Conservation (phyloP, 1,284 basidiomycete species). For the Lentinula novae-zelandiae region DNA sequence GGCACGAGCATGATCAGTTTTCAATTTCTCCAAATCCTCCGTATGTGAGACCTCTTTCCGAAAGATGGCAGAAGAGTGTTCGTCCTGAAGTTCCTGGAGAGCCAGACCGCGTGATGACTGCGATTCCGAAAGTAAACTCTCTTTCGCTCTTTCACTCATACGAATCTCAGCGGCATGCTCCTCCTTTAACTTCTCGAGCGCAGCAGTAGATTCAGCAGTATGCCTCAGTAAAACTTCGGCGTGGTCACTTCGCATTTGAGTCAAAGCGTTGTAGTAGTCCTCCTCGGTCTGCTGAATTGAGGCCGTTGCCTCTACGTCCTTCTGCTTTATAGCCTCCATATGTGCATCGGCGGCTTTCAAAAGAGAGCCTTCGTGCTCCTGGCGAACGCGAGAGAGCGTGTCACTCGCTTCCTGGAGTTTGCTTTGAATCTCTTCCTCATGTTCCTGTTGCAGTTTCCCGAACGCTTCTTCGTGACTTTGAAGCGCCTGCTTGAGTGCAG, state of each 20-base stretch:
- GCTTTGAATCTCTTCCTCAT: slow-evolving; percentile 44
- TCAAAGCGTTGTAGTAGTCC: slow-evolving; percentile 75
- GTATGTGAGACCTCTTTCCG: slow-evolving; percentile 61
- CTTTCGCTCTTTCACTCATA: slow-evolving; percentile 67
- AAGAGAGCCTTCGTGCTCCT: slow-evolving; percentile 52
- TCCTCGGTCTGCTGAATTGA: slow-evolving; percentile 67
- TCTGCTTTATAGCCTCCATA: slow-evolving; percentile 49
- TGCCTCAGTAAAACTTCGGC: slow-evolving; percentile 58
- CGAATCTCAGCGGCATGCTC: slow-evolving; percentile 68
- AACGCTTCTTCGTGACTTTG: slow-evolving; percentile 51
- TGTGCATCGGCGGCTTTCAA: slow-evolving; percentile 52
- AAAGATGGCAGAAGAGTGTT: slow-evolving; percentile 58
- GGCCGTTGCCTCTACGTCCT: slow-evolving; percentile 53
- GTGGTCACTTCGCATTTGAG: slow-evolving; percentile 67
- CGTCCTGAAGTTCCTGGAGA: slow-evolving; percentile 62
- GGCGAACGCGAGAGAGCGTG: slow-evolving; percentile 39
- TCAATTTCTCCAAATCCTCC: slow-evolving; percentile 60
- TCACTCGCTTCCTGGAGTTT: slow-evolving; percentile 46
- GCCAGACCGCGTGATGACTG: slow-evolving; percentile 60
- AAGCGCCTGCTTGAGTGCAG: slow-evolving; percentile 42
- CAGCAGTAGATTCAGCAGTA: slow-evolving; percentile 52
- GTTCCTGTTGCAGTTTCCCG: slow-evolving; percentile 42
- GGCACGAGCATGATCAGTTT: slow-evolving; percentile 53
- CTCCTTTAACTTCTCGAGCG: slow-evolving; percentile 62
- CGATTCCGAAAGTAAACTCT: slow-evolving; percentile 69